Evolutionary conservation across 2,329 filamentous ascomycete species (phyloP).

Genomic region (Mollisia scopiformis): DNA sequence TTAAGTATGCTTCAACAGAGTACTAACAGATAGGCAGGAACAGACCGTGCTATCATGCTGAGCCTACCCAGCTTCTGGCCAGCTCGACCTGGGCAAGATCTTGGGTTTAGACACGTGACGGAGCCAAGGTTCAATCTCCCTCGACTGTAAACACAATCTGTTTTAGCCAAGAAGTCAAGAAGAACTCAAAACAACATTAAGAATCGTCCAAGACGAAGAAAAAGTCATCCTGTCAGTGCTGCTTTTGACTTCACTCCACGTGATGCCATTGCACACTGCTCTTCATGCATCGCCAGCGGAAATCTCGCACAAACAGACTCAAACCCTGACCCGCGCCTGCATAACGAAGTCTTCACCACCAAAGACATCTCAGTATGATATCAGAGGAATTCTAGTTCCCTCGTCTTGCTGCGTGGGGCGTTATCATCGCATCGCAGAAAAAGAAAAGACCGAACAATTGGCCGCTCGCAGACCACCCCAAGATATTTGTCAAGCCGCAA

Average conservation of each 20-base stretch:
- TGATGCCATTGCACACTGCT: not conserved
- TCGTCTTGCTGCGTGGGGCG: slow-evolving; percentile 32
- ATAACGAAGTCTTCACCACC: not conserved
- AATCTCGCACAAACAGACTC: not conserved
- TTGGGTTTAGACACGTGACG: not conserved
- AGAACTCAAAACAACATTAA: not conserved
- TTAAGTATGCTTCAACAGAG: no score
- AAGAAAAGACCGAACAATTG: slow-evolving; percentile 31
- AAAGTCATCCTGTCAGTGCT: not conserved
- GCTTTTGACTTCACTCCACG: not conserved
- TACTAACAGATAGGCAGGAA: no score
- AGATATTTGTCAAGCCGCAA: slow-evolving; percentile 23
- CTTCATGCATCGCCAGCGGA: not conserved
- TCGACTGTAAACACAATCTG: not conserved
- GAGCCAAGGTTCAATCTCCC: not conserved
- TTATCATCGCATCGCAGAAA: slow-evolving; percentile 26
- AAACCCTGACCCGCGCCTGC: not conserved
- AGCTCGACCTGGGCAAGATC: no score
- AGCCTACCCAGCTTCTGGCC: not conserved
- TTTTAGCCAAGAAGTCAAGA: not conserved
- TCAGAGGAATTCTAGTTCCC: not conserved
- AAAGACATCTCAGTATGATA: not conserved
- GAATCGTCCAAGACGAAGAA: not conserved
- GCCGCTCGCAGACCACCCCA: slow-evolving; percentile 20
- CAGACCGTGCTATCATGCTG: not conserved